A percentile compares a stretch with the other conserved stretches of the same genome.
These are phyloP conservation scores for Rhizopogon roseolus DNA, from an alignment of 768 basidiomycete species.

Conservation along the genomic window DNA sequence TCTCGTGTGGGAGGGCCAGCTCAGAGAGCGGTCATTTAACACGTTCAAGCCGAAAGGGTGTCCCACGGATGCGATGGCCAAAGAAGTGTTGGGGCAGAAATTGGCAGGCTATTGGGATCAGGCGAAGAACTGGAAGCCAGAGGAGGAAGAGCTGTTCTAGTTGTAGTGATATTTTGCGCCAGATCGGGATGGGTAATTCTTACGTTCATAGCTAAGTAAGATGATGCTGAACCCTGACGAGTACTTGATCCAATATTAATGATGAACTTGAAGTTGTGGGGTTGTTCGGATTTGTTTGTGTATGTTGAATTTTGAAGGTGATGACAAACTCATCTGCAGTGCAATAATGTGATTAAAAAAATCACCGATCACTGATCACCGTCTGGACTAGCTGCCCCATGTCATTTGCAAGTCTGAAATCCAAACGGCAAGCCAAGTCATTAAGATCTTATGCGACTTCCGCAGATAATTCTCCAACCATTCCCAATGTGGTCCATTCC, in stretches of 20 bases:
- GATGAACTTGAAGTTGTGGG: no score
- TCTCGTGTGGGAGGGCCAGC: slow-evolving; percentile 88
- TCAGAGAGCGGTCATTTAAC: slow-evolving; percentile 78
- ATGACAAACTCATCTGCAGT: background rate
- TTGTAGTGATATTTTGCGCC: background rate
- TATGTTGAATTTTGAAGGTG: background rate
- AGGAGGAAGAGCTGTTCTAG: slow-evolving; percentile 72
- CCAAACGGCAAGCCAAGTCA: slow-evolving; percentile 23
- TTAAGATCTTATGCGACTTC: slow-evolving; percentile 32
- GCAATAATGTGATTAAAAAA: no score
- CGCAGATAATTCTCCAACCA: slow-evolving; percentile 18
- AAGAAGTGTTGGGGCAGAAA: slow-evolving; percentile 81
- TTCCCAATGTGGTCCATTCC: slow-evolving; percentile 11
- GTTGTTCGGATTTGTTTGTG: no score
- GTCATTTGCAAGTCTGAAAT: slow-evolving; percentile 31
- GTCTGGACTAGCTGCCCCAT: slow-evolving; percentile 12
- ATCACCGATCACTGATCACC: background rate
- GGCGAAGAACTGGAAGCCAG: slow-evolving; percentile 84
- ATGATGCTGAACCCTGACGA: no score
- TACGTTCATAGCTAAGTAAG: no score
- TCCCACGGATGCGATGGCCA: slow-evolving; percentile 80
- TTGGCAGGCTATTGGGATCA: slow-evolving; percentile 92
- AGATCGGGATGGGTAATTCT: no score
- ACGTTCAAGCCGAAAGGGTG: slow-evolving; percentile 78
- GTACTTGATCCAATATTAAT: background rate